phyloP scores from a whole-genome alignment of 2,329 filamentous ascomycete species.

The Neofusicoccum laricinum region DNA sequence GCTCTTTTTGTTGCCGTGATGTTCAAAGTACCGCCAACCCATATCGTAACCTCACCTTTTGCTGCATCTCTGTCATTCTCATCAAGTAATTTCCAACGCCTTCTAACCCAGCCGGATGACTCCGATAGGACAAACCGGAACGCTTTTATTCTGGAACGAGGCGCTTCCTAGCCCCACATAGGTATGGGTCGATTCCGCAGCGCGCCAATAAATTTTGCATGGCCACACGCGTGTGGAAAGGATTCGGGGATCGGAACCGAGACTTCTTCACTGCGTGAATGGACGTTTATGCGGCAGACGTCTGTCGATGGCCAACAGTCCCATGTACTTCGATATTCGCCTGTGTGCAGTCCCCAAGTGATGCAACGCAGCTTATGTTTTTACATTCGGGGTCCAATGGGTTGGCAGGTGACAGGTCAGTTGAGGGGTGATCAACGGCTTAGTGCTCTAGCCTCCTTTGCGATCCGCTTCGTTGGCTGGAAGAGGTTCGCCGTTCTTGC shows the following conservation, averaged over 20 bases:
- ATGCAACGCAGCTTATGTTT: conserved; percentile 1
- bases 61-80: conserved; percentile 1
- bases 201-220: background rate
- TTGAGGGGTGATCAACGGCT: background rate
- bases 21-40: conserved; percentile 3
- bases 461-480: conserved; percentile 44
- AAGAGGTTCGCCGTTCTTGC: conserved; percentile 35
- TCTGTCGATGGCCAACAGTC: background rate
- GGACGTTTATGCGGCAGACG: background rate
- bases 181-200: background rate
- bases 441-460: conserved; percentile 40
- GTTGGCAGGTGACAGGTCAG: background rate
- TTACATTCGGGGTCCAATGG: background rate
- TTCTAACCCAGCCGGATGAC: background rate
- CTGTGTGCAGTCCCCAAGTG: background rate
- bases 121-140: background rate
- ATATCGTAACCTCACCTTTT: conserved; percentile 8
- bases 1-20: conserved; percentile 10
- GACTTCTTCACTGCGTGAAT: background rate
- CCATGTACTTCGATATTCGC: background rate
- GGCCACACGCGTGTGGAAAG: background rate
- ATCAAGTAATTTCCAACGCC: conserved; percentile 1
- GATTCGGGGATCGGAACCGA: background rate
- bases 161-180: background rate
- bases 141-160: background rate